Evolutionary conservation across 2,329 filamentous ascomycete species (phyloP), one percentile per base, ranked within the genome.

Genomic region (Chaetomium globosum): DNA sequence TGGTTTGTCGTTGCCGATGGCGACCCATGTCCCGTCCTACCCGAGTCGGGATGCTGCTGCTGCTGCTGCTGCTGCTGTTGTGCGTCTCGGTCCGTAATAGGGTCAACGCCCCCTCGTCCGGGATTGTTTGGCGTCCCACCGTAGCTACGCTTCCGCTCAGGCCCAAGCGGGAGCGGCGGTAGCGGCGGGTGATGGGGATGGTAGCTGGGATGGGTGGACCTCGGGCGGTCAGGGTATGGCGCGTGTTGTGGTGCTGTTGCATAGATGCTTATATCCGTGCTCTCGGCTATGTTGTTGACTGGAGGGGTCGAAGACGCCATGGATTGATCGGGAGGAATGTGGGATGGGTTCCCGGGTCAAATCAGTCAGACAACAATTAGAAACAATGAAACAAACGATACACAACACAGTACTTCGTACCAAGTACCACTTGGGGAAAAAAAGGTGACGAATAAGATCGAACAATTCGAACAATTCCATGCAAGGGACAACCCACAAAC

Each of bases 291-390:
- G 55, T 54, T 51, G 55, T 54, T 26, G 53, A 31, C 55, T 26
- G 61, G 48, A 36, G 26, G 21, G 28, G 49, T 53, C 19, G 53
- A 23, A 48, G 61, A 55, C 48, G 55, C 61, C 61, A 64, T 64
- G 36, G 49, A 26, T 48, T n/a, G 4, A 10, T 12, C 12, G 3
- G 9, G n/a, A n/a, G 33, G 33, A 36, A 36, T 36, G n/a, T 36
- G 46, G 8, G 12, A 51, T 10, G 39, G 59, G 39, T 49, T 8
- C 21, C 49, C 31, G 30, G 30, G 30, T 31, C 52, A 36, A 43
- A 43, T 43, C 39, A 43, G 13, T 4, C 16, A 12, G 36, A 12
- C 33, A 36, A 36, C 33, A 36, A 9, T 10, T 12, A 36, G 19
- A 43, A 43, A 39, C 36, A 16, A 53, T 31, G 13, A 46, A 57